Evolutionary conservation across 1,284 basidiomycete genomes (phyloP).

Genomic region (Cryptococcus amylolentus): DNA sequence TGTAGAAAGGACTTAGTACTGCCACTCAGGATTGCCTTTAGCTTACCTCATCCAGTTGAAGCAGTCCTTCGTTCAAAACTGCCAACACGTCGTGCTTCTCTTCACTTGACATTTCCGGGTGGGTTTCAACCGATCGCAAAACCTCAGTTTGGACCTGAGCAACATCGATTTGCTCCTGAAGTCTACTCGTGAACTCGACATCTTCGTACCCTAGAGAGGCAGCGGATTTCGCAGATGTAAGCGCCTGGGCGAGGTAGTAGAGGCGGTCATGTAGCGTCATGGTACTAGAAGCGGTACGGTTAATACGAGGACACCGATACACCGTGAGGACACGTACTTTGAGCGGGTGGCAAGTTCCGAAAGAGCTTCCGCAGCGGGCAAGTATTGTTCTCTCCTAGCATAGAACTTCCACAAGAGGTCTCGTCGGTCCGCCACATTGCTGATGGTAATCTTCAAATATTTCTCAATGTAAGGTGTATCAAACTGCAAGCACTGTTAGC

Average conservation of each 20-base stretch:
- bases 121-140: conserved; percentile 47
- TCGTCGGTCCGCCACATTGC: conserved; percentile 59
- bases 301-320: background rate
- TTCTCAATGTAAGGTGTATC: conserved; percentile 62
- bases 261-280: conserved; percentile 68
- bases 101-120: conserved; percentile 46
- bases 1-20: conserved; percentile 39
- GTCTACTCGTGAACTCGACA: conserved; percentile 84
- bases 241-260: conserved; percentile 87
- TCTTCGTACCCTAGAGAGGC: conserved; percentile 68
- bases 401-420: conserved; percentile 97
- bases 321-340: conserved; percentile 56
- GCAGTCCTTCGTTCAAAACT: conserved; percentile 54
- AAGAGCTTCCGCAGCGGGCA: conserved; percentile 83
- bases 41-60: conserved; percentile 54
- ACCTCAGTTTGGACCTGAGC: conserved; percentile 93
- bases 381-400: conserved; percentile 79
- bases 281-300: conserved; percentile 47
- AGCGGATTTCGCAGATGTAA: conserved; percentile 93
- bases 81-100: conserved; percentile 62
- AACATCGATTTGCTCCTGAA: conserved; percentile 96
- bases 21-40: background rate
- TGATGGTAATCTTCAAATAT: conserved; percentile 59
- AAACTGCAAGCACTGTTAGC: conserved; percentile 19
- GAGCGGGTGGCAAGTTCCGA: conserved; percentile 80